Evolutionary conservation across 805 yeast species (phyloP).

Genomic region (Diddensiella santjacobensis): DNA sequence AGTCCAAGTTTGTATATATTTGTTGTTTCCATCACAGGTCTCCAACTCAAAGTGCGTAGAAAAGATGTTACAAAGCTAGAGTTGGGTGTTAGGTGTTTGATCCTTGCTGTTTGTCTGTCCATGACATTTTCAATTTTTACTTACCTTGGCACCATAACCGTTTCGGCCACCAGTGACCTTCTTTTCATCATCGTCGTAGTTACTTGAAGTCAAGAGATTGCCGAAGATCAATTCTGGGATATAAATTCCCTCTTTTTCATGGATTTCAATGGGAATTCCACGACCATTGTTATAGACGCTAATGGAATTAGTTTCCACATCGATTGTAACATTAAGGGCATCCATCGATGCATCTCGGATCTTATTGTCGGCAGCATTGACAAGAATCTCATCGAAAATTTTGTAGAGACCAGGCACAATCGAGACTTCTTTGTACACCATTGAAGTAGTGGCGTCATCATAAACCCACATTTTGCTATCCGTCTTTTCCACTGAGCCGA

Average conservation of each 20-base stretch:
- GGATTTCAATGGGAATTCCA: slow-evolving; percentile 94
- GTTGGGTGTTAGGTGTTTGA: too few species aligned
- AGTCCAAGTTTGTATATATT: slow-evolving; percentile 81
- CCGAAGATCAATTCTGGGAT: slow-evolving; percentile 97
- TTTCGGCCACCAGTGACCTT: slow-evolving; percentile 98
- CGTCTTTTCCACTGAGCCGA: slow-evolving; percentile 87
- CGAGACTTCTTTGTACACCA: slow-evolving; percentile 53
- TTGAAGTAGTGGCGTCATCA: slow-evolving; percentile 58
- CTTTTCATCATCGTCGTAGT: slow-evolving; percentile 91
- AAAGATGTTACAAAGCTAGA: slow-evolving; percentile 79
- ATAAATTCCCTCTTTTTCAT: slow-evolving; percentile 81
- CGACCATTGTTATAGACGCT: slow-evolving; percentile 87
- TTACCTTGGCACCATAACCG: slow-evolving; percentile 89
- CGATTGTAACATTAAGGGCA: slow-evolving; percentile 75
- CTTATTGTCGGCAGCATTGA: slow-evolving; percentile 98
- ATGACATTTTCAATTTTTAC: slow-evolving; percentile 1
- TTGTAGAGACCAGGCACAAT: slow-evolving; percentile 96
- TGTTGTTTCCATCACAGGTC: slow-evolving; percentile 76
- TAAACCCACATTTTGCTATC: slow-evolving; percentile 82
- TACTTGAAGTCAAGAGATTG: slow-evolving; percentile 87
- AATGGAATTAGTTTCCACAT: slow-evolving; percentile 67
- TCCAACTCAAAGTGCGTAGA: slow-evolving; percentile 83
- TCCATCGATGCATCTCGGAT: slow-evolving; percentile 92
- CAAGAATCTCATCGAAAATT: slow-evolving; percentile 94
- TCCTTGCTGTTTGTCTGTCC: not conserved